Evolutionary conservation across 2,329 filamentous ascomycete genomes (phyloP), one percentile per base, ranked within the genome.

Genomic region (Chrysosporium queenslandicum): DNA sequence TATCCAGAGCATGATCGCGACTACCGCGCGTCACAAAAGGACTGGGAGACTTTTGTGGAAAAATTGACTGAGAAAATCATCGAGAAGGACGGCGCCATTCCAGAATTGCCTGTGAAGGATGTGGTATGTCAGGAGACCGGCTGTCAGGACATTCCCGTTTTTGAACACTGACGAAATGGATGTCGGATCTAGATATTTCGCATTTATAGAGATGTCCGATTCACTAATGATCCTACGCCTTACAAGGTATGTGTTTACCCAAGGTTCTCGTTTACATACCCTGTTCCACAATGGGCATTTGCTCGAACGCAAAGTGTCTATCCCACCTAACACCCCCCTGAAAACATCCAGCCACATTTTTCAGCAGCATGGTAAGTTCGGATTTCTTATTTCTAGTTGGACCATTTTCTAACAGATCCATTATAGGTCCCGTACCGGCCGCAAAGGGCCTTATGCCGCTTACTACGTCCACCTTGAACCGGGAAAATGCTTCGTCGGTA

Each of bases 391-490:
- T 20, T 4, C 18, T 4, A 20, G 4, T 12, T 34, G 12, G 2
- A n/a, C 9, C 14, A 14, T 3, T 11, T 32, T 16, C 37, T 47
- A 41, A 40, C n/a, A 14, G 12, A 20, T 32, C 18, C 55, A 21
- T 40, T 41, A 41, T 57, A 79, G 77, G 81, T 92, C 86, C 53
- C 82, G 89, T 18, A 94, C 88, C 0, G 89, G 89, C 18, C 79
- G 86, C 51, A 94, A 95, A 68, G 87, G 87, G 0, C 83, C 86
- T 8, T 94, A 92, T 67, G 89, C 89, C 5, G 84, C 82, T 63
- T 95, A 95, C 71, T 95, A 94, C 69, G 71, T 95, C 18, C 88
- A 94, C 66, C 77, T 87, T 58, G 80, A 91, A 64, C 87, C 89
- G 9, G 73, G 72, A 21, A 72, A 77, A 47, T 84, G 81, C 63